Evolutionary conservation across 257 asterid species (phyloP).

Genomic region (Fraxinus anomala): DNA sequence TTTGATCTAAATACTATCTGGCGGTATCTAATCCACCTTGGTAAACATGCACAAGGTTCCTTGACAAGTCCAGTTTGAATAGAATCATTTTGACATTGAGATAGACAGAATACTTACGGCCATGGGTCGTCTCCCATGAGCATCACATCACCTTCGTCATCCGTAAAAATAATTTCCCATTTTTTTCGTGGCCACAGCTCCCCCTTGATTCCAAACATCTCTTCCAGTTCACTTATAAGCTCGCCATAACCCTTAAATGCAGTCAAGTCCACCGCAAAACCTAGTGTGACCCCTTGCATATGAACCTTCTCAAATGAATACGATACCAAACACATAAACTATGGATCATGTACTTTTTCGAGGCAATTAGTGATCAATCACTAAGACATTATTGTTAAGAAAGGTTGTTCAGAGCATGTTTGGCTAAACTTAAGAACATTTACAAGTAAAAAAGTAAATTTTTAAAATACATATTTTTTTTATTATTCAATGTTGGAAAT

Average conservation of each 20-base stretch:
- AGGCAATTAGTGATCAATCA: background rate
- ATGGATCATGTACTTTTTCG: constrained; percentile 12
- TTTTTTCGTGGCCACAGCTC: constrained; percentile 67
- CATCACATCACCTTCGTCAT: constrained; percentile 96
- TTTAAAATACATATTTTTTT: no score
- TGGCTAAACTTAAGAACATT: background rate
- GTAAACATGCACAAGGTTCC: background rate
- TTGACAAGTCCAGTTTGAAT: background rate
- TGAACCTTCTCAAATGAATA: constrained; percentile 61
- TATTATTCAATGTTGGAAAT: background rate
- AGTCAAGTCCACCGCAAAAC: constrained; percentile 88
- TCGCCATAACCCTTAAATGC: constrained; percentile 69
- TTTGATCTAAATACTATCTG: background rate
- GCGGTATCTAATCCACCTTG: background rate
- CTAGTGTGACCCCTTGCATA: constrained; percentile 97
- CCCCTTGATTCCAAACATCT: constrained; percentile 82
- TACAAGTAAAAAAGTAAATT: background rate
- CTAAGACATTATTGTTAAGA: background rate
- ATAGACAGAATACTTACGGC: constrained; percentile 59
- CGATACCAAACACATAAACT: constrained; percentile 19
- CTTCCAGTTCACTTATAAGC: constrained; percentile 77
- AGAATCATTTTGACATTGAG: background rate
- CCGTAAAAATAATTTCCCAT: constrained; percentile 86
- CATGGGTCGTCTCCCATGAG: constrained; percentile 98
- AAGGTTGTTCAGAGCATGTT: background rate